phyloP scores from a whole-genome alignment of 2,329 filamentous ascomycete genomes.

The Talaromyces sp. region DNA sequence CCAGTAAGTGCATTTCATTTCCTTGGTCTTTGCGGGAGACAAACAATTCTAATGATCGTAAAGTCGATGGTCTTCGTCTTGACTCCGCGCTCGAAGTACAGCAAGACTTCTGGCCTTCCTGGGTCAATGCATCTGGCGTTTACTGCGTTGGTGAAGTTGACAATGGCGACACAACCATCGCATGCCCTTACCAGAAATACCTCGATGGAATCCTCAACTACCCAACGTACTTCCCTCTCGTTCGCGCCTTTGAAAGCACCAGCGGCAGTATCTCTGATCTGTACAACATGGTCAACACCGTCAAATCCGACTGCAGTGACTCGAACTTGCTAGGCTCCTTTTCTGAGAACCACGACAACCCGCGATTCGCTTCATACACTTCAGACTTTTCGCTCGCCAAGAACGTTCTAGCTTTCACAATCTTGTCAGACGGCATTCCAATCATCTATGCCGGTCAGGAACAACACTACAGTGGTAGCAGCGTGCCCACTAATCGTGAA shows the following conservation, averaged over 20 bases:
- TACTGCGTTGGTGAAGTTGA: constrained; percentile 51
- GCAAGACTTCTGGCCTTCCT: constrained; percentile 44
- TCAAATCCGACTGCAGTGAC: constrained; percentile 40
- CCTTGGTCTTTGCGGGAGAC: neutral
- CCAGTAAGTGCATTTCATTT: constrained; percentile 56
- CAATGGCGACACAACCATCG: constrained; percentile 39
- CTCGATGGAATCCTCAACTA: constrained; percentile 51
- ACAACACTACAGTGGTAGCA: constrained; percentile 57
- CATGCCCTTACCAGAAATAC: constrained; percentile 45
- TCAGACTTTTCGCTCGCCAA: constrained; percentile 48
- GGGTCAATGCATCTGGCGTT: constrained; percentile 42
- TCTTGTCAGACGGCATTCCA: constrained; percentile 60
- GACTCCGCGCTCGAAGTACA: constrained; percentile 52
- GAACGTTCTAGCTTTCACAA: constrained; percentile 60
- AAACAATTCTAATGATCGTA: neutral
- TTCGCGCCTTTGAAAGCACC: constrained; percentile 34
- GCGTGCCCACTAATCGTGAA: constrained; percentile 53
- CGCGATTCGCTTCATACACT: constrained; percentile 50
- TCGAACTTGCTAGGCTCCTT: constrained; percentile 53
- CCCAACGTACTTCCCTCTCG: constrained; percentile 38
- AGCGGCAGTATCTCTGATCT: constrained; percentile 36
- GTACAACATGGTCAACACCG: constrained; percentile 33
- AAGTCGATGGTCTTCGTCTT: constrained; percentile 51
- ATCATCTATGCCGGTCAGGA: constrained; percentile 68
- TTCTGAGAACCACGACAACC: constrained; percentile 61